Conservation (phyloP, 495 filamentous ascomycete genomes). For the Aspergillus indologenus region DNA sequence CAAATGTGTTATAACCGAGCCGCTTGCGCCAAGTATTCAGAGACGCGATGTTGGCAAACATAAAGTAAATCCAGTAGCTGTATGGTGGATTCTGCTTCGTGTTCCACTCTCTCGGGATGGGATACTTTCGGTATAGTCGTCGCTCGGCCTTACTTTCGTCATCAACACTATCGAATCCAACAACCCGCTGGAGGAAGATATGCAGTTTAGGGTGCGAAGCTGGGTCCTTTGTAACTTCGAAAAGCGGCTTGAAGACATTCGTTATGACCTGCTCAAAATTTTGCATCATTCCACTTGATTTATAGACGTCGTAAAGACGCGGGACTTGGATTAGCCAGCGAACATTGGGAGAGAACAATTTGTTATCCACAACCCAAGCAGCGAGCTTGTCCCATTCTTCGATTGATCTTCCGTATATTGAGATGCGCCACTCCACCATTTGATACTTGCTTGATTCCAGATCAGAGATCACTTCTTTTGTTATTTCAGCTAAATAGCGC, state of each 20-base stretch:
- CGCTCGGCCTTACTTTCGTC: slow-evolving; percentile 97
- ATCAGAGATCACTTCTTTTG: slow-evolving; percentile 96
- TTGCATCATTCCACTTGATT: slow-evolving; percentile 77
- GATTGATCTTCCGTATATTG: slow-evolving; percentile 85
- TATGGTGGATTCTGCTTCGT: slow-evolving; percentile 95
- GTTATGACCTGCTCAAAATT: slow-evolving; percentile 87
- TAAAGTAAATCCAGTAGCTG: slow-evolving; percentile 97
- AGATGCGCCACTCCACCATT: slow-evolving; percentile 98
- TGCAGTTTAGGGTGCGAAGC: slow-evolving; percentile 87
- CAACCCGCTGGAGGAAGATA: slow-evolving; percentile 88
- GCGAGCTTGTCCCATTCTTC: slow-evolving; percentile 98
- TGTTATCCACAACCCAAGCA: slow-evolving; percentile 98
- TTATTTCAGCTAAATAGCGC: slow-evolving; percentile 93
- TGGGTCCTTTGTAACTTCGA: slow-evolving; percentile 90
- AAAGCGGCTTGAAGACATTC: slow-evolving; percentile 91
- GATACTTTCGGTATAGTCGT: slow-evolving; percentile 88
- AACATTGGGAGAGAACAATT: slow-evolving; percentile 94
- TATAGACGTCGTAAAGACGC: slow-evolving; percentile 93
- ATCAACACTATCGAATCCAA: slow-evolving; percentile 96
- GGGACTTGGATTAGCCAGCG: slow-evolving; percentile 97
- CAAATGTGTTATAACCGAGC: slow-evolving; percentile 92
- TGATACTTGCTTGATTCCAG: slow-evolving; percentile 98
- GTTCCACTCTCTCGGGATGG: slow-evolving; percentile 81
- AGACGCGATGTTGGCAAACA: slow-evolving; percentile 91
- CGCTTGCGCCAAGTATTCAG: slow-evolving; percentile 88